phyloP scores from a whole-genome alignment of 371 early-diverging fungal species.

The Mortierella polycephala region DNA sequence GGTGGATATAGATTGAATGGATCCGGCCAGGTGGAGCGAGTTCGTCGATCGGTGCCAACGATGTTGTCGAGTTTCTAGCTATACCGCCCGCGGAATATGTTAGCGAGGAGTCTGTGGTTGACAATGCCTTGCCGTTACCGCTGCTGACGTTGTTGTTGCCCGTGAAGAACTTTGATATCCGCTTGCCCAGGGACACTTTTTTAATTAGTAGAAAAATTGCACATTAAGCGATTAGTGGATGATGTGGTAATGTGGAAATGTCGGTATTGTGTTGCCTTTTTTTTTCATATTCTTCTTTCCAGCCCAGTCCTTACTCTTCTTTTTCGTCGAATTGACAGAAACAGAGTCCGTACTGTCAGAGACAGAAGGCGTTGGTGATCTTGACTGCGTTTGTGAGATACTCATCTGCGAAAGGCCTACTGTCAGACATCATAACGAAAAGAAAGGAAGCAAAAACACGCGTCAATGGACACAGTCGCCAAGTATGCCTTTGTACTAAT shows the following conservation, averaged over 20 bases:
- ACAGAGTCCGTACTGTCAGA: constrained; percentile 12
- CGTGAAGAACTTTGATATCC: constrained; percentile 37
- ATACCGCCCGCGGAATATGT: background rate
- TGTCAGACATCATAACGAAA: too few species aligned
- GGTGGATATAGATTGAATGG: constrained; percentile 30
- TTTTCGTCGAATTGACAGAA: constrained; percentile 23
- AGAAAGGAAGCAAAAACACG: too few species aligned
- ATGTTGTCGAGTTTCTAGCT: constrained; percentile 14
- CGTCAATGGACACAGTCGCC: too few species aligned
- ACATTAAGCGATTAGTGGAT: too few species aligned
- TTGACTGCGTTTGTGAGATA: constrained; percentile 4
- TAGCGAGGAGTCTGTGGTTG: constrained; percentile 1
- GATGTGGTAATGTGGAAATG: too few species aligned
- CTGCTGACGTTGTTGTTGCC: constrained; percentile 12
- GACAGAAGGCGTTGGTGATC: constrained; percentile 5
- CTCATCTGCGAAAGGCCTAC: constrained; percentile 27
- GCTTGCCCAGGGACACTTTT: constrained; percentile 30
- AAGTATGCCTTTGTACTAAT: too few species aligned
- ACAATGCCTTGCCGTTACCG: constrained; percentile 7
- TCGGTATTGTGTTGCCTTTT: background rate
- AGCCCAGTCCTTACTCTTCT: constrained; percentile 23
- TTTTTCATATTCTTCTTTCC: background rate
- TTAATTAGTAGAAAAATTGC: too few species aligned
- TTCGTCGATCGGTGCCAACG: constrained; percentile 30
- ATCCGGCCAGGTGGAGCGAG: constrained; percentile 20